A percentile compares a stretch with the other conserved stretches of the same genome.
These are phyloP conservation scores for Cutaneotrichosporon dermatis DNA, from an alignment of 1,284 basidiomycete genomes.

Conservation along the genomic window DNA sequence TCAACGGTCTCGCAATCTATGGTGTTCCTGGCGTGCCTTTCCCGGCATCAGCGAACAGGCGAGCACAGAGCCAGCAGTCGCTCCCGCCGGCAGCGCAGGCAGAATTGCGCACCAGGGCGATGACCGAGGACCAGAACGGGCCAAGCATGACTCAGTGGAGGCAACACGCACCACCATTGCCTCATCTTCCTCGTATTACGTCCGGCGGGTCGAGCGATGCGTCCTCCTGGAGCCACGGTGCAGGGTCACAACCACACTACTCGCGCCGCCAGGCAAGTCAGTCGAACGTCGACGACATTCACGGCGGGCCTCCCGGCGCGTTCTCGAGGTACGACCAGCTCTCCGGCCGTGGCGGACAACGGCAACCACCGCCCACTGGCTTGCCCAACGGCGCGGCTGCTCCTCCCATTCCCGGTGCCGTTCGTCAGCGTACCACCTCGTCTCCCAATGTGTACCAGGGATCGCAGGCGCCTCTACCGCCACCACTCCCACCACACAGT, in stretches of 20 bases:
- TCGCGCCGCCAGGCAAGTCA: conserved; percentile 5
- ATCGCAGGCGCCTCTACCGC: conserved; percentile 24
- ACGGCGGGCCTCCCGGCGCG: conserved; percentile 9
- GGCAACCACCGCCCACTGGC: conserved; percentile 14
- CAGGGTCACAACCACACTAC: neutral
- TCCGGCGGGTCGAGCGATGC: conserved; percentile 36
- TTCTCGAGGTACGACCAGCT: conserved; percentile 23
- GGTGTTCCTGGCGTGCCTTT: conserved; percentile 45
- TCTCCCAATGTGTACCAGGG: conserved; percentile 52
- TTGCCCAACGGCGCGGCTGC: neutral
- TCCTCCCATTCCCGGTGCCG: conserved; percentile 11
- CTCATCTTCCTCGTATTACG: conserved; percentile 35
- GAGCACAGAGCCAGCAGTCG: conserved; percentile 56
- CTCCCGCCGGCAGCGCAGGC: conserved; percentile 58
- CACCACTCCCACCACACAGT: conserved; percentile 17
- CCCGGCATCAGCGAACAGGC: conserved; percentile 51
- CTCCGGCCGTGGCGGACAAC: conserved; percentile 31
- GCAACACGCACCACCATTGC: conserved; percentile 57
- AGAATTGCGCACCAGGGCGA: conserved; percentile 55
- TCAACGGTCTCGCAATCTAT: conserved; percentile 54
- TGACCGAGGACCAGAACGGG: conserved; percentile 67
- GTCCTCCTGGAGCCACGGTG: conserved; percentile 22
- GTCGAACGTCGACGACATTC: conserved; percentile 11
- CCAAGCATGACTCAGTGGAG: conserved; percentile 64
- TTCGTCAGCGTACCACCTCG: conserved; percentile 50